Conservation (phyloP, 2,329 filamentous ascomycete genomes). For the Trichoderma aggressivum region DNA sequence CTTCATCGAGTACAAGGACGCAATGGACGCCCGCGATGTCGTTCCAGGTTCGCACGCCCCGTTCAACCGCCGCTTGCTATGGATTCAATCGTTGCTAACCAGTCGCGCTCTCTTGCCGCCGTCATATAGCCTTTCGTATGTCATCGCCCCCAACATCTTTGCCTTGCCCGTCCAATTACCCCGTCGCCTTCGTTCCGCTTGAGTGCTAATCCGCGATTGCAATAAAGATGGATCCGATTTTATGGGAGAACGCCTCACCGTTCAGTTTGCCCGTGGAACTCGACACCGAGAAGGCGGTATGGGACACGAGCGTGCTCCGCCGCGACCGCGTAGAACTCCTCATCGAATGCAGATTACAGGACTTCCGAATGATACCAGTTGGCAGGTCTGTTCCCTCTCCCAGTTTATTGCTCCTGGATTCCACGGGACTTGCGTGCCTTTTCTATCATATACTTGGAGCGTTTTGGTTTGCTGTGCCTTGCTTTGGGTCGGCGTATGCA, state of each 20-base stretch:
- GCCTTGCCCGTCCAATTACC: not conserved
- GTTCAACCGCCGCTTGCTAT: not conserved
- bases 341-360: conserved; percentile 97
- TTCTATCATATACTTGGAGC: conserved; percentile 32
- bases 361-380: conserved; percentile 97
- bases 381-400: conserved; percentile 91
- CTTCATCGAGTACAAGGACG: conserved; percentile 99
- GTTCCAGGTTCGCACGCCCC: conserved; percentile 74
- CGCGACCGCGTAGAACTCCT: conserved; percentile 86
- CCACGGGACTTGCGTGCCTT: conserved; percentile 34
- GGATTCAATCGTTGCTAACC: conserved; percentile 22
- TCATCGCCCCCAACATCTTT: conserved; percentile 30
- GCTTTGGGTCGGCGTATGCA: conserved; percentile 23
- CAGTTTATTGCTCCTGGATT: conserved; percentile 52
- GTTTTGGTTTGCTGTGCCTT: conserved; percentile 28
- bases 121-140: conserved; percentile 57
- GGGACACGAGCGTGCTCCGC: conserved; percentile 53
- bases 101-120: conserved; percentile 18
- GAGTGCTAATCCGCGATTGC: not conserved
- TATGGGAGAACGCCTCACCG: conserved; percentile 95
- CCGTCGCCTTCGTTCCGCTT: conserved; percentile 18
- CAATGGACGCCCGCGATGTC: conserved; percentile 96
- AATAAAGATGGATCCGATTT: conserved; percentile 90
- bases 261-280: conserved; percentile 94
- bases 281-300: conserved; percentile 48